Evolutionary conservation across 2,329 filamentous ascomycete genomes (phyloP).

Genomic region (Botryotinia calthae): DNA sequence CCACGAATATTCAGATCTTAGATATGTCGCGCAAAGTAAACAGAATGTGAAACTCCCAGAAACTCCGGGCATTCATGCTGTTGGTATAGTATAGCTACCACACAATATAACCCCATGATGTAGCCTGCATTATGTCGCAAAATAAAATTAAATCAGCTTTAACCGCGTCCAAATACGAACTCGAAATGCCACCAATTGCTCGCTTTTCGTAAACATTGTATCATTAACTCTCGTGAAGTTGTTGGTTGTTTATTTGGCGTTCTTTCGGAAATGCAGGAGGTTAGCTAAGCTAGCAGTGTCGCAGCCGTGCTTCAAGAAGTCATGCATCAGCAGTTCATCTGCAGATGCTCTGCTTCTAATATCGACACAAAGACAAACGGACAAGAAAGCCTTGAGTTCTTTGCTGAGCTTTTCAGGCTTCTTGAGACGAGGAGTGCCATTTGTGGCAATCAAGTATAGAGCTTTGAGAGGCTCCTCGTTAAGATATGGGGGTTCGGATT

Average conservation of each 20-base stretch:
- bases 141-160: conserved; percentile 16
- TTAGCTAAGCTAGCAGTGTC: conserved; percentile 78
- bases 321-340: conserved; percentile 82
- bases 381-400: conserved; percentile 95
- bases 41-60: conserved; percentile 23
- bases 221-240: conserved; percentile 17
- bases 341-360: conserved; percentile 92
- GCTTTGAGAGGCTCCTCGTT: conserved; percentile 92
- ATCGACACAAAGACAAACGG: conserved; percentile 93
- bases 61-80: conserved; percentile 32
- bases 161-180: conserved; percentile 13
- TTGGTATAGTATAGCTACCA: conserved; percentile 24
- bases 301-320: conserved; percentile 92
- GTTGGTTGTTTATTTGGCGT: conserved; percentile 52
- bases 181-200: conserved; percentile 14
- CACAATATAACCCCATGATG: conserved; percentile 29
- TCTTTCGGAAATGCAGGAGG: conserved; percentile 81
- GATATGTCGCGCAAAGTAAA: conserved; percentile 6
- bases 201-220: conserved; percentile 18
- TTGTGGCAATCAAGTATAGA: conserved; percentile 93
- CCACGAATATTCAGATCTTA: conserved; percentile 8
- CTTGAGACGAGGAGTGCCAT: conserved; percentile 93
- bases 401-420: conserved; percentile 97
- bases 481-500: conserved; percentile 94
- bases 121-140: conserved; percentile 22